These are phyloP conservation scores for Trifolium pratense DNA, from an alignment of 306 rosid genomes.

Conservation along the genomic window DNA sequence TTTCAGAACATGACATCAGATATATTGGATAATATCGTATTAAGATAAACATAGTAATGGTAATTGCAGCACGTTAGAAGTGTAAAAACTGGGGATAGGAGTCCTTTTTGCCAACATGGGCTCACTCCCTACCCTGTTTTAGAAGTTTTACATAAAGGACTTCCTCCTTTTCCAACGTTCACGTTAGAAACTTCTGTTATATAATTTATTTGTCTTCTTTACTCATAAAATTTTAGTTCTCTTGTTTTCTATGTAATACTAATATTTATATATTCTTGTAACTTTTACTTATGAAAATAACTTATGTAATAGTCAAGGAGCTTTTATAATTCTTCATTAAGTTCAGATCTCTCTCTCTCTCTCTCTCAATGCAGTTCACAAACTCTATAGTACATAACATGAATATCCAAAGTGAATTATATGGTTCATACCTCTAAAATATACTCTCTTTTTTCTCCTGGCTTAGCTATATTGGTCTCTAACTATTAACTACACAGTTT, in stretches of 20 bases:
- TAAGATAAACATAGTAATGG: not conserved
- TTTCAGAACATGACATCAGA: slow-evolving; percentile 40
- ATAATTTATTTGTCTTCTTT: slow-evolving; percentile 21
- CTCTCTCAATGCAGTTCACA: not conserved
- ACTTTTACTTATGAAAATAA: slow-evolving; percentile 23
- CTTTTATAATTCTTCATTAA: slow-evolving; percentile 21
- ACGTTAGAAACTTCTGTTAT: slow-evolving; percentile 20
- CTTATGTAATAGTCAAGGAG: slow-evolving; percentile 11
- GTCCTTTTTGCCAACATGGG: slow-evolving; percentile 30
- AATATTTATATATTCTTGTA: not conserved
- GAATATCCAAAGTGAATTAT: slow-evolving; percentile 13
- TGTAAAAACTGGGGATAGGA: slow-evolving; percentile 15
- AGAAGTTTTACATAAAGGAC: slow-evolving; percentile 26
- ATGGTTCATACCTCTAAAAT: slow-evolving; percentile 18
- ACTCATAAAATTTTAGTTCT: slow-evolving; percentile 29
- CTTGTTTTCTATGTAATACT: slow-evolving; percentile 6
- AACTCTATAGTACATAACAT: slow-evolving; percentile 14
- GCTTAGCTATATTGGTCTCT: not conserved
- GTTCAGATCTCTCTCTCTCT: slow-evolving; percentile 9
- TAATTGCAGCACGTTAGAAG: slow-evolving; percentile 11
- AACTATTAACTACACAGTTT: not conserved
- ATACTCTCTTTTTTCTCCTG: slow-evolving; percentile 6
- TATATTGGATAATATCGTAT: too few relatives aligned
- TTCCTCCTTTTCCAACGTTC: slow-evolving; percentile 22
- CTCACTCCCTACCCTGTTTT: slow-evolving; percentile 28